These are phyloP conservation scores for Camelina laxa DNA, from an alignment of 345 rosid genomes.

Conservation along the genomic window DNA sequence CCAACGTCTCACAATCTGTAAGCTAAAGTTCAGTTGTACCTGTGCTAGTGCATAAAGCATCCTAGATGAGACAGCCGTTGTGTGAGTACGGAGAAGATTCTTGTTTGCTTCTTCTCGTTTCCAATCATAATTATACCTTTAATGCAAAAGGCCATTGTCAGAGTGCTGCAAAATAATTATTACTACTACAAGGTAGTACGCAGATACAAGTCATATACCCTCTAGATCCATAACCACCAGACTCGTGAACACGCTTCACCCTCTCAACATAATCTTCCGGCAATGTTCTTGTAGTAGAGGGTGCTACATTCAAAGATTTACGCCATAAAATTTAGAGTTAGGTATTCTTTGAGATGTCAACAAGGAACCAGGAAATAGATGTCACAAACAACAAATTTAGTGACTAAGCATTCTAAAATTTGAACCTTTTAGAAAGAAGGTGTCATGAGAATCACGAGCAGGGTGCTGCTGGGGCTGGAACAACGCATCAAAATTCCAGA, in stretches of 20 bases:
- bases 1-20: not conserved
- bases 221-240: slow-evolving; percentile 87
- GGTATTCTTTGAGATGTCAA: not conserved
- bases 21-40: slow-evolving; percentile 46
- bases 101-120: slow-evolving; percentile 95
- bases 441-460: slow-evolving; percentile 97
- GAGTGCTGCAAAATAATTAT: not conserved
- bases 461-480: slow-evolving; percentile 99
- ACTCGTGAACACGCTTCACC: slow-evolving; percentile 73
- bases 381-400: not conserved
- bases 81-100: slow-evolving; percentile 87
- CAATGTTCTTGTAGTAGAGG: slow-evolving; percentile 67
- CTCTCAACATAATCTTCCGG: slow-evolving; percentile 85
- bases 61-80: slow-evolving; percentile 83
- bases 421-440: slow-evolving; percentile 81
- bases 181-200: not conserved
- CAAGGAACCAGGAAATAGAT: not conserved
- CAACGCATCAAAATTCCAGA: slow-evolving; percentile 96
- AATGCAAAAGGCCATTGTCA: not conserved
- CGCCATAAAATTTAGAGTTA: not conserved
- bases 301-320: slow-evolving; percentile 51
- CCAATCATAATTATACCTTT: slow-evolving; percentile 88
- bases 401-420: slow-evolving; percentile 22
- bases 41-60: slow-evolving; percentile 84
- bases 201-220: slow-evolving; percentile 51